A percentile compares a stretch with the other conserved stretches of the same genome.
phyloP scores from a whole-genome alignment of 495 filamentous ascomycete species.

The Tuber melanosporum region DNA sequence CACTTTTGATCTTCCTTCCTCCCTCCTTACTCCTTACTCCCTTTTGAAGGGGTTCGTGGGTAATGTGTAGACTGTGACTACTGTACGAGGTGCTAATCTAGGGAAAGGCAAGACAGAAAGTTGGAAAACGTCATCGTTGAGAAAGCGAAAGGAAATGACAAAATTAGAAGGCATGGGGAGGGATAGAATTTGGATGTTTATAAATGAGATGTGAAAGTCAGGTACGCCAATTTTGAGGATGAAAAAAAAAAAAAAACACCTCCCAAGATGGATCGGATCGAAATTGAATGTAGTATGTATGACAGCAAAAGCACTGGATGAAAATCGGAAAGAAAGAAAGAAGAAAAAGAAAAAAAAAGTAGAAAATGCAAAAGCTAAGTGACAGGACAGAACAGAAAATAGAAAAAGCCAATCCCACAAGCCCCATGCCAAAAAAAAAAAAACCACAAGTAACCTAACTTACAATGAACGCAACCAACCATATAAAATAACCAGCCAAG shows the following conservation, averaged over 20 bases:
- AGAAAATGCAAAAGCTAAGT: not conserved
- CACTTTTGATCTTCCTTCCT: no score
- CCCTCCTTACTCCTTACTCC: no score
- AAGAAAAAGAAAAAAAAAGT: not conserved
- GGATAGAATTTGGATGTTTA: not conserved
- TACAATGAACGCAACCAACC: constrained; percentile 1
- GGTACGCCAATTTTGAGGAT: constrained; percentile 2
- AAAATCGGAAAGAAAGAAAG: not conserved
- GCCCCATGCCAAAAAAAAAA: not conserved
- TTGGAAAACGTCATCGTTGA: not conserved
- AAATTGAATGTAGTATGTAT: not conserved
- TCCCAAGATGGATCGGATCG: not conserved
- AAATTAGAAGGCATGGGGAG: not conserved
- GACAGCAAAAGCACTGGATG: not conserved
- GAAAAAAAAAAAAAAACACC: not conserved
- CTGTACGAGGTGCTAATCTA: no score
- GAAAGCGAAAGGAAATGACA: not conserved
- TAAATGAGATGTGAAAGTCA: not conserved
- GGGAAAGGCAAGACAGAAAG: no score
- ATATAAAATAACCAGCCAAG: not conserved
- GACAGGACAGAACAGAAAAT: not conserved
- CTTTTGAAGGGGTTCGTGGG: no score
- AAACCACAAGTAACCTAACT: not conserved
- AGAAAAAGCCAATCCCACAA: not conserved
- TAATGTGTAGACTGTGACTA: no score